A percentile compares a stretch with the other conserved stretches of the same genome.
These are phyloP conservation scores for Hondaea fermentalgiana DNA, from an alignment of 108 stramenopile species.

Conservation along the genomic window DNA sequence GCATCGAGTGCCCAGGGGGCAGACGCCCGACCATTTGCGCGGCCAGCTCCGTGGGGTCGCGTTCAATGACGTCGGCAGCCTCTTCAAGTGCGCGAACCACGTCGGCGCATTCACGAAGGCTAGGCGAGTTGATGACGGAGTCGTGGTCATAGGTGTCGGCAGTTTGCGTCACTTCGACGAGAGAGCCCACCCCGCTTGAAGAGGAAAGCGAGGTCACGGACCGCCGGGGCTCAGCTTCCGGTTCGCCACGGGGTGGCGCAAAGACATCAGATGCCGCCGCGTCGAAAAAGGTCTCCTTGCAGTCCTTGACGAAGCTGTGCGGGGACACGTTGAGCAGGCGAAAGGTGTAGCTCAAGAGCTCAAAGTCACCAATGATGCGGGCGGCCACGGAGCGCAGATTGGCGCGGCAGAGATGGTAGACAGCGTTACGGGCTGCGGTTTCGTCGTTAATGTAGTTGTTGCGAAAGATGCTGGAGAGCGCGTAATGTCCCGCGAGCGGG, in stretches of 20 bases:
- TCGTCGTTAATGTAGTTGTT: not conserved
- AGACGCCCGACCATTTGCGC: not conserved
- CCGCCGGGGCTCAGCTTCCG: not conserved
- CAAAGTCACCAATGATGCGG: not conserved
- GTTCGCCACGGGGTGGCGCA: not conserved
- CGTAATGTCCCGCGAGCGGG: not conserved
- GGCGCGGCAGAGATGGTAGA: not conserved
- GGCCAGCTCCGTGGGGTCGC: not conserved
- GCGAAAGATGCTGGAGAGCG: not conserved
- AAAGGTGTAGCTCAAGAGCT: not conserved
- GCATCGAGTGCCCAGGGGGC: not conserved
- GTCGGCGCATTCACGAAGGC: not conserved
- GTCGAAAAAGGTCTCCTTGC: not conserved
- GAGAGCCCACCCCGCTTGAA: no score
- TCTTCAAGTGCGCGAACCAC: not conserved
- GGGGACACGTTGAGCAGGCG: not conserved
- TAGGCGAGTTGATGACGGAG: not conserved
- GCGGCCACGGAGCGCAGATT: not conserved
- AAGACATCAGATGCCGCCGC: not conserved
- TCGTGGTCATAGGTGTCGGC: not conserved
- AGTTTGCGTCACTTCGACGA: no score
- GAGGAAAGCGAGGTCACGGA: not conserved
- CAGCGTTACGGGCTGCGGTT: not conserved
- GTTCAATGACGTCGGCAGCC: not conserved
- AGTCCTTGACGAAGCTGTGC: not conserved